Base-by-base conservation (phyloP, 345 rosid genomes). In the Hibiscus mutabilis region DNA sequence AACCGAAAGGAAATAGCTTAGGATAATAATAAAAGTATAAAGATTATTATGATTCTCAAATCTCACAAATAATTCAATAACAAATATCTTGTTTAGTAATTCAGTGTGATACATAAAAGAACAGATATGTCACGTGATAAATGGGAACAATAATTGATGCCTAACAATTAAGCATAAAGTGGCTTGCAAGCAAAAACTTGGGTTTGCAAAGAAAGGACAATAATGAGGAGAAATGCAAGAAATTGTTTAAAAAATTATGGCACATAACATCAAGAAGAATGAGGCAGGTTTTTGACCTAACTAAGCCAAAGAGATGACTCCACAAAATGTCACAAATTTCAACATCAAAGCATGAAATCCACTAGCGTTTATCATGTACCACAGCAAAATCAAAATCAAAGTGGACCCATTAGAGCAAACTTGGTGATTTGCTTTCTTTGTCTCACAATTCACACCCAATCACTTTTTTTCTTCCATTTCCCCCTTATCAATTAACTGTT, bases 171-270 rank as follows among this genome's bases (percentile, higher is more conserved):
- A 47, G 42, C 15, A 44, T 24, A 9, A 66, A 47, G 70, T 66
- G 27, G 40, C 57, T 66, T 66, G 70, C 58, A 67, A 67, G 70
- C 70, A 67, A 67, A 44, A 67, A 49, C 70, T 49, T 67, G 40
- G 51, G 47, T 47, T 25, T 49, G 70, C 42, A 49, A 67, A 49
- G 25, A 47, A 49, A 49, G 10, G 70, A 67, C 70, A 49, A 47
- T 16, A 27, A 47, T 49, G 49, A 40, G 42, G 57, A 8, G 15
- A 21, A 66, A 47, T 49, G 24, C 14, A 66, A 47, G n/a, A 47
- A 2, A 6, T 47, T 9, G 3, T 46, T 15, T 3, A 47, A 67
- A 25, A 67, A 55, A n/a, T 18, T 37, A 8, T 25, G 51, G 24
- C 58, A 22, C 29, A 66, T 13, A 66, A 22, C 22, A 55, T 19